Conservation (phyloP, 768 basidiomycete genomes). For the Lactarius hatsudake region DNA sequence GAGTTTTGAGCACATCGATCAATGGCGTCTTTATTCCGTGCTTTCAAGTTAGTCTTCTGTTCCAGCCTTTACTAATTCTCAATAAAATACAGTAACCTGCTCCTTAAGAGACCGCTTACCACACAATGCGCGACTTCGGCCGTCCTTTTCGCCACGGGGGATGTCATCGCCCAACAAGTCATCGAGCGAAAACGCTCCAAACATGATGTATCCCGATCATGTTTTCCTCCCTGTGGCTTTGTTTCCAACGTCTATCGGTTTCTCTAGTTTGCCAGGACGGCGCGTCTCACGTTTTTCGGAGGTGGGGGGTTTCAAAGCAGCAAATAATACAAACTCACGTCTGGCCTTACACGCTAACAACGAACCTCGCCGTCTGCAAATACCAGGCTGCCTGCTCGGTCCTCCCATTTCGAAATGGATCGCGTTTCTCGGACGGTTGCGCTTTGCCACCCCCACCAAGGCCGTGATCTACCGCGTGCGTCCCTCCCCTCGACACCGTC, state of each 20-base stretch:
- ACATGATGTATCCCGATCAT: slow-evolving; percentile 61
- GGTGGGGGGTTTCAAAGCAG: slow-evolving; percentile 41
- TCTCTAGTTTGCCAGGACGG: slow-evolving; percentile 54
- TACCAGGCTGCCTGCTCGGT: slow-evolving; percentile 66
- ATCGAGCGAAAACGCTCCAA: slow-evolving; percentile 68
- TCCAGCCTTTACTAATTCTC: background rate
- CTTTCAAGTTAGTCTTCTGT: slow-evolving; percentile 37
- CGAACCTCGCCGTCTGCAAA: slow-evolving; percentile 8
- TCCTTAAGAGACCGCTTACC: slow-evolving; percentile 60
- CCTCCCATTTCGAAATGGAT: slow-evolving; percentile 85
- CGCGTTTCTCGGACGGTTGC: slow-evolving; percentile 63
- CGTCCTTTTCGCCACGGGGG: slow-evolving; percentile 69
- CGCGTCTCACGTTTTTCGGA: slow-evolving; percentile 68
- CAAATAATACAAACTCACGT: background rate
- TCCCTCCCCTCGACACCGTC: background rate
- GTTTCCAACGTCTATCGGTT: background rate
- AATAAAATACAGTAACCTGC: slow-evolving; percentile 45
- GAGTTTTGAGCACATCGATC: background rate
- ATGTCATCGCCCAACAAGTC: slow-evolving; percentile 82
- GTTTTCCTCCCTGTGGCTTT: background rate
- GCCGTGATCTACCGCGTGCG: slow-evolving; percentile 62
- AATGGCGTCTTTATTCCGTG: slow-evolving; percentile 37
- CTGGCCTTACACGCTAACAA: background rate
- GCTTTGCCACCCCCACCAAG: slow-evolving; percentile 58
- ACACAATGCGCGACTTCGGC: slow-evolving; percentile 64